These are phyloP conservation scores for Cucurbita ficifolia DNA, from an alignment of 306 rosid genomes.

Conservation along the genomic window DNA sequence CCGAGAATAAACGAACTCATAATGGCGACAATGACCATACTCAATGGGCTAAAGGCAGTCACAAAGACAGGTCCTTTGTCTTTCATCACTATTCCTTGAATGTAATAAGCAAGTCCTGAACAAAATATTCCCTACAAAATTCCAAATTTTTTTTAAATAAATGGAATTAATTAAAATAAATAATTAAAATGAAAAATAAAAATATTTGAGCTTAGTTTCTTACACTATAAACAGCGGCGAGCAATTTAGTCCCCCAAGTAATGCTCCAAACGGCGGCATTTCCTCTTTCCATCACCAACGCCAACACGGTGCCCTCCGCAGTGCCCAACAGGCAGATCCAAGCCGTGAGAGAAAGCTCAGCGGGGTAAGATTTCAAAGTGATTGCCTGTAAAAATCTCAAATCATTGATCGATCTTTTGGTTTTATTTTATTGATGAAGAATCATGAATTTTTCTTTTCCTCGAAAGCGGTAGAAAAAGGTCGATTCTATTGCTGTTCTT, in stretches of 20 bases:
- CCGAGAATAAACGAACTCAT: slow-evolving; percentile 45
- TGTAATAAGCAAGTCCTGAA: slow-evolving; percentile 62
- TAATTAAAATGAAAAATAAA: too few species aligned
- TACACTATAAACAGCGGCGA: slow-evolving; percentile 45
- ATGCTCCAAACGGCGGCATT: slow-evolving; percentile 49
- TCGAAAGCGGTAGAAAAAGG: neutral
- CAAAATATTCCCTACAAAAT: slow-evolving; percentile 56
- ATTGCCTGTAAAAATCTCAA: slow-evolving; percentile 26
- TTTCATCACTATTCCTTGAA: slow-evolving; percentile 79
- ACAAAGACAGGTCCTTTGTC: slow-evolving; percentile 84
- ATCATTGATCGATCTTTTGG: neutral
- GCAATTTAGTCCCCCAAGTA: slow-evolving; percentile 38
- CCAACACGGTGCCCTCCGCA: slow-evolving; percentile 54
- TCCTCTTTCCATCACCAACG: slow-evolving; percentile 55
- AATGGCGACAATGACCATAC: slow-evolving; percentile 76
- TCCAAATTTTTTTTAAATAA: neutral
- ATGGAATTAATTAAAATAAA: too few species aligned
- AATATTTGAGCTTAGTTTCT: neutral
- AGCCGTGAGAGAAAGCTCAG: slow-evolving; percentile 73
- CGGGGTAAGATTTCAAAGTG: slow-evolving; percentile 64
- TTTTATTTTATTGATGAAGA: neutral
- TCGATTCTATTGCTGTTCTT: neutral
- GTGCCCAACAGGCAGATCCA: slow-evolving; percentile 81
- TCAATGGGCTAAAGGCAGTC: slow-evolving; percentile 63
- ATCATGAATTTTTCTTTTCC: neutral